phyloP scores from a whole-genome alignment of 371 early-diverging fungal species.

The Funneliformis caledonium region DNA sequence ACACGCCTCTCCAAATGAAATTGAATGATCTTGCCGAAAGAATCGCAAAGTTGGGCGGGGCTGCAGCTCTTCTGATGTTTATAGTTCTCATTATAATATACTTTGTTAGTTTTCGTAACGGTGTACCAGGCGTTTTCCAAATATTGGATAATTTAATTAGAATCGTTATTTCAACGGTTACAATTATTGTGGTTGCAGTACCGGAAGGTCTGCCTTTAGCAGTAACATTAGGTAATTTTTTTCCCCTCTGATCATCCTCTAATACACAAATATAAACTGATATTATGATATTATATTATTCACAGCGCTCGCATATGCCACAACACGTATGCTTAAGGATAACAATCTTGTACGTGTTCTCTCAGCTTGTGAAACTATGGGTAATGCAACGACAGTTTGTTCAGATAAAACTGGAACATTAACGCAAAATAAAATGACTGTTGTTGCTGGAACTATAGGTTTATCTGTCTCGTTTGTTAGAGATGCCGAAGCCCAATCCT shows the following conservation, averaged over 20 bases:
- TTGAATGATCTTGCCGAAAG: slow-evolving; percentile 68
- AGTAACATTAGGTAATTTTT: slow-evolving; percentile 59
- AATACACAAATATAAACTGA: neutral
- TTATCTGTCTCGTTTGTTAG: slow-evolving; percentile 44
- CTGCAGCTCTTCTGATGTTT: slow-evolving; percentile 72
- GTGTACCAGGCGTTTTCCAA: slow-evolving; percentile 43
- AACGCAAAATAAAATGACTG: slow-evolving; percentile 89
- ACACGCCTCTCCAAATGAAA: slow-evolving; percentile 75
- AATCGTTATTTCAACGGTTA: slow-evolving; percentile 73
- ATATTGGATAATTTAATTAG: slow-evolving; percentile 56
- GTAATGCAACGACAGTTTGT: slow-evolving; percentile 89
- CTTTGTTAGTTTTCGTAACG: slow-evolving; percentile 53
- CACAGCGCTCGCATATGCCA: slow-evolving; percentile 72
- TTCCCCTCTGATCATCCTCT: neutral
- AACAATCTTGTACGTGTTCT: slow-evolving; percentile 89
- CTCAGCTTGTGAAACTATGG: slow-evolving; percentile 94
- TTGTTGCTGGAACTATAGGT: slow-evolving; percentile 75
- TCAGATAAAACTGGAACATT: slow-evolving; percentile 93
- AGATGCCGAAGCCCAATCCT: slow-evolving; percentile 17
- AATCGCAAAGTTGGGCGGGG: slow-evolving; percentile 73
- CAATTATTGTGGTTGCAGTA: slow-evolving; percentile 78
- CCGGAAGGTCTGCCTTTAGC: slow-evolving; percentile 85
- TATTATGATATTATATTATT: slow-evolving; percentile 24
- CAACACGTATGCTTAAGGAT: slow-evolving; percentile 88
- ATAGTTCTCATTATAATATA: slow-evolving; percentile 66